These are phyloP conservation scores for Talaromyces sp. DNA, from an alignment of 2,329 filamentous ascomycete species.

Conservation along the genomic window DNA sequence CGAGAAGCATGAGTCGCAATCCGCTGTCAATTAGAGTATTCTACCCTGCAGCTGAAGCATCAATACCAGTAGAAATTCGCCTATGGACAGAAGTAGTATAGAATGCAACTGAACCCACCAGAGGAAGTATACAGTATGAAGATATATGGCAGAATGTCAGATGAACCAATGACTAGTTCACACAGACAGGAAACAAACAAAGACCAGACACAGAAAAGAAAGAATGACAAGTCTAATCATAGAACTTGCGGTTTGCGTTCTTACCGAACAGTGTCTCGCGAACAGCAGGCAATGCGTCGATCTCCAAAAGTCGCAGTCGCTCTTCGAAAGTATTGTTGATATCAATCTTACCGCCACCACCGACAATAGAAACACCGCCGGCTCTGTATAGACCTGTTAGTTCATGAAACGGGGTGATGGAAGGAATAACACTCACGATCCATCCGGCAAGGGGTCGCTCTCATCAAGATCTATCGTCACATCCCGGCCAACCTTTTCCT, in stretches of 20 bases:
- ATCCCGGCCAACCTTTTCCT: constrained; percentile 70
- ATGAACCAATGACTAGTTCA: neutral
- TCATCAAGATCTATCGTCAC: constrained; percentile 71
- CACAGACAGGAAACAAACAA: neutral
- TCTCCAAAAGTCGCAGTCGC: constrained; percentile 78
- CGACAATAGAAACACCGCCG: constrained; percentile 77
- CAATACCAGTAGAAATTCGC: neutral
- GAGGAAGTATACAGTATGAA: constrained; percentile 2
- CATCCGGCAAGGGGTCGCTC: constrained; percentile 72
- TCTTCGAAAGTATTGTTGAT: constrained; percentile 98
- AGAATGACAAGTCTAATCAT: constrained; percentile 58
- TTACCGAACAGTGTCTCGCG: constrained; percentile 85
- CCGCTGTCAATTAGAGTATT: neutral
- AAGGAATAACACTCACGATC: constrained; percentile 63
- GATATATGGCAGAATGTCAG: constrained; percentile 10
- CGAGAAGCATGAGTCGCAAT: neutral
- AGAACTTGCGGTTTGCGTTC: constrained; percentile 95
- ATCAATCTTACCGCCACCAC: constrained; percentile 87
- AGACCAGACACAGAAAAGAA: neutral
- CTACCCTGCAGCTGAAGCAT: neutral
- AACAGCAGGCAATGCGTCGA: constrained; percentile 78
- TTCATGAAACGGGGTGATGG: constrained; percentile 16
- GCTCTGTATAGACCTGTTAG: constrained; percentile 54
- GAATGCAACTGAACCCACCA: constrained; percentile 8
- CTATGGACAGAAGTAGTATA: constrained; percentile 12